Evolutionary conservation across 1,139 yeast species (phyloP), one percentile per base, ranked within the genome.

Genomic region (Saccharomyces uvarum): DNA sequence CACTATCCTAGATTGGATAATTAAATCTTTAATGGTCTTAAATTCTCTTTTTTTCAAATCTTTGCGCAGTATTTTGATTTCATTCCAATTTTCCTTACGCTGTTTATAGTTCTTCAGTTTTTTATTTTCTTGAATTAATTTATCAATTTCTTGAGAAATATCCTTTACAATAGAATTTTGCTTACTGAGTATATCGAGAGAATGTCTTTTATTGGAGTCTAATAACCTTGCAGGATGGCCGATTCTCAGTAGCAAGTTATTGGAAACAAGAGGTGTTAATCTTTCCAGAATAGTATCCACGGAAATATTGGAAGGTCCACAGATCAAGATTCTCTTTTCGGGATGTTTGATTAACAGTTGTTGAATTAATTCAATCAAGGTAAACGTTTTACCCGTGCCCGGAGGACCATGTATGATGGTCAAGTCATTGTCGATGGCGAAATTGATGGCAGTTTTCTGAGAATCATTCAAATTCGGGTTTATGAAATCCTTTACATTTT

Each of bases 221-320:
- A 90, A 69, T 5, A 93, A 74, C 57, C 98, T 77, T 0, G 97
- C 97, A 0, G 98, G 98, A 67, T 93, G 97, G 0, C 99, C 99
- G 47, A 93, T 78, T 66, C 99, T 77, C 4, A 93, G 75, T 28
- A 93, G 71, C 57, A 82, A 71, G 51, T 77, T 77, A 7, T 79
- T 83, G 1, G 81, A 78, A 27, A 78, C 63, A 4, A 71, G 73
- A 13, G 72, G 70, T n/a, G 83, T 77, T 27, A 91, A 70, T 57
- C 97, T 75, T 67, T 91, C 98, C 51, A 90, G 71, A 31, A 93
- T 87, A 0, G 96, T 93, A 69, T 93, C 98, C 0, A 90, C 97
- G 0, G 97, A 84, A n/a, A 90, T 85, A 67, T 93, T 93, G 0
- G 98, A 91, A 0, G 98, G 96, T 0, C 97, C 98, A 72, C 98